These are phyloP conservation scores for Artemisia tridentata DNA, from an alignment of 129 eudicot genomes.

Conservation along the genomic window DNA sequence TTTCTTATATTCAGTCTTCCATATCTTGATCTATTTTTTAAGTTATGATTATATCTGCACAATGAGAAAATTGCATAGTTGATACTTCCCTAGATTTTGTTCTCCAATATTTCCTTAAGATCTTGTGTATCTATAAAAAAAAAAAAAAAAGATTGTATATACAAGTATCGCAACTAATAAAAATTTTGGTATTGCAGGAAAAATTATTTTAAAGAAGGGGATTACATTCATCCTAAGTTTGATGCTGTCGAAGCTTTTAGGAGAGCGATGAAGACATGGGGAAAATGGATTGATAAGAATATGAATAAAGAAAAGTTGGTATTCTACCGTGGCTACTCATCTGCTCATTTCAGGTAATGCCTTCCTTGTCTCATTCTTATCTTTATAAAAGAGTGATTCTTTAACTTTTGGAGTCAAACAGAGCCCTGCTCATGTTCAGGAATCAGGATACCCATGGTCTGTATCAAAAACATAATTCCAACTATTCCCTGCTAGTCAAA, in stretches of 20 bases:
- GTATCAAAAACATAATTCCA: slow-evolving; percentile 2
- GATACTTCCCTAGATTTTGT: too few relatives aligned
- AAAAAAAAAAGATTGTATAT: not conserved
- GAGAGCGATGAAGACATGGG: slow-evolving; percentile 87
- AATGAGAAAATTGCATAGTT: too few relatives aligned
- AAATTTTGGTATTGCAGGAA: slow-evolving; percentile 44
- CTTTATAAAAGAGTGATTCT: not conserved
- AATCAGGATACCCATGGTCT: not conserved
- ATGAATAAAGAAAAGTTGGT: slow-evolving; percentile 50
- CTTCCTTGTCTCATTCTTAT: not conserved
- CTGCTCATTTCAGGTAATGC: slow-evolving; percentile 87
- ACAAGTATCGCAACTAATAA: not conserved
- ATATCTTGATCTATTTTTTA: slow-evolving; percentile 4
- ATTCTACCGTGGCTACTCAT: slow-evolving; percentile 85
- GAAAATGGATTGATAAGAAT: slow-evolving; percentile 68
- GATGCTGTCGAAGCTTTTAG: slow-evolving; percentile 87
- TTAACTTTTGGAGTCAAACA: slow-evolving; percentile 24
- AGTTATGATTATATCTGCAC: not conserved
- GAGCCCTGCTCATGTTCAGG: not conserved
- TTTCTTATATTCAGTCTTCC: slow-evolving; percentile 7
- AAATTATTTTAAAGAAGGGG: slow-evolving; percentile 85
- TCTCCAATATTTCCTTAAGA: too few relatives aligned
- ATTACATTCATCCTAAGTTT: slow-evolving; percentile 58
- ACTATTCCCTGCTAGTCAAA: not conserved
- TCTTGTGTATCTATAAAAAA: not conserved